phyloP scores from a whole-genome alignment of 306 rosid genomes.

The Argentina anserina region DNA sequence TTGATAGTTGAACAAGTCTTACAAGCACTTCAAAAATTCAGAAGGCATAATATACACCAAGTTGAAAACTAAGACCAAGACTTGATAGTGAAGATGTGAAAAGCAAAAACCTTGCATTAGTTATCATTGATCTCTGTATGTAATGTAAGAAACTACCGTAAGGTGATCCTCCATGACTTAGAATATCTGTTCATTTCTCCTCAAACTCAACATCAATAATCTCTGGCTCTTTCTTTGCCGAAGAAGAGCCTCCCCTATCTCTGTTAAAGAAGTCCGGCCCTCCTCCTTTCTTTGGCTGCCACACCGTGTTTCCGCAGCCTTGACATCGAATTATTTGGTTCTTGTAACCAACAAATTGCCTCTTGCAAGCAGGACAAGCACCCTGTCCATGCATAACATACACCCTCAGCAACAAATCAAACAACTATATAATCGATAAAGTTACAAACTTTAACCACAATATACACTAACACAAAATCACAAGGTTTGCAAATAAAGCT shows the following conservation, averaged over 20 bases:
- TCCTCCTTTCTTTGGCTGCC: slow-evolving; percentile 77
- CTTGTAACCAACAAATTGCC: slow-evolving; percentile 78
- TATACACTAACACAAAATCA: not conserved
- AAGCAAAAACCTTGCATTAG: not conserved
- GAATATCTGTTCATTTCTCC: slow-evolving; percentile 57
- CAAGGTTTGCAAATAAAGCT: slow-evolving; percentile 13
- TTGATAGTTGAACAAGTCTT: slow-evolving; percentile 4
- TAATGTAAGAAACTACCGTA: not conserved
- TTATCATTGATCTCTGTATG: slow-evolving; percentile 11
- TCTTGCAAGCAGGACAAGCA: slow-evolving; percentile 84
- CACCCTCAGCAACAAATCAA: slow-evolving; percentile 17
- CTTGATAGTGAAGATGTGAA: not conserved
- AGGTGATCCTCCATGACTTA: not conserved
- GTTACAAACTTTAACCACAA: not conserved
- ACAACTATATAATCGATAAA: not conserved
- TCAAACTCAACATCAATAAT: slow-evolving; percentile 92
- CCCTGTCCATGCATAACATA: slow-evolving; percentile 49
- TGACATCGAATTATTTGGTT: slow-evolving; percentile 71
- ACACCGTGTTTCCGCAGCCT: slow-evolving; percentile 84
- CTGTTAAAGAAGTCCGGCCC: slow-evolving; percentile 44
- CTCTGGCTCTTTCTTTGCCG: slow-evolving; percentile 65
- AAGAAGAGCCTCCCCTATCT: slow-evolving; percentile 37
- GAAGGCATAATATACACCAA: slow-evolving; percentile 12
- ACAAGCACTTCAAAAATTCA: slow-evolving; percentile 1
- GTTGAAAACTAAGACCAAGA: not conserved